These are phyloP conservation scores for Camellia oleifera DNA, from an alignment of 179 eudicot genomes.

Conservation along the genomic window DNA sequence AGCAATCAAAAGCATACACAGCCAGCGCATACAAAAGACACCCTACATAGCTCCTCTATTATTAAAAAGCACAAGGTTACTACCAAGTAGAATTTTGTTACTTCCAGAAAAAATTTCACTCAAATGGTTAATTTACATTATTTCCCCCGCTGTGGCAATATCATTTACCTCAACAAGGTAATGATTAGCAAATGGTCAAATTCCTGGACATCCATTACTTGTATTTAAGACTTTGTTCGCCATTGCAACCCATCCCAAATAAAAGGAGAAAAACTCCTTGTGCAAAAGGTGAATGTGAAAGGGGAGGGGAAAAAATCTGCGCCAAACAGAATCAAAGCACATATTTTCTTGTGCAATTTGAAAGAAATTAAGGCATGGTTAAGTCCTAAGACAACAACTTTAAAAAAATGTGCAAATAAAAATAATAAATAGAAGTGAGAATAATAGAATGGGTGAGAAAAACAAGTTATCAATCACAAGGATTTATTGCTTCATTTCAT, in stretches of 20 bases:
- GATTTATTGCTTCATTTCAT: background rate
- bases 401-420: no score
- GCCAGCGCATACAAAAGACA: background rate
- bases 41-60: background rate
- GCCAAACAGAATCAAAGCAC: background rate
- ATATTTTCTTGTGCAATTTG: background rate
- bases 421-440: no score
- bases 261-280: background rate
- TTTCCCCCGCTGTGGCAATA: background rate
- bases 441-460: no score
- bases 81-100: background rate
- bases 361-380: background rate
- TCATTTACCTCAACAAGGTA: background rate
- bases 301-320: background rate
- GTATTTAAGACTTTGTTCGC: background rate
- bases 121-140: background rate
- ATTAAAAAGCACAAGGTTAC: background rate
- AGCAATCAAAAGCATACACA: background rate
- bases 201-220: background rate
- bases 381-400: no score
- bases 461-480: no score
- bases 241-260: background rate
- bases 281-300: background rate
- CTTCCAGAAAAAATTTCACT: conserved; percentile 1
- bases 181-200: background rate